Evolutionary conservation across 2,329 filamentous ascomycete species (phyloP).

Genomic region (Fusarium sp.): DNA sequence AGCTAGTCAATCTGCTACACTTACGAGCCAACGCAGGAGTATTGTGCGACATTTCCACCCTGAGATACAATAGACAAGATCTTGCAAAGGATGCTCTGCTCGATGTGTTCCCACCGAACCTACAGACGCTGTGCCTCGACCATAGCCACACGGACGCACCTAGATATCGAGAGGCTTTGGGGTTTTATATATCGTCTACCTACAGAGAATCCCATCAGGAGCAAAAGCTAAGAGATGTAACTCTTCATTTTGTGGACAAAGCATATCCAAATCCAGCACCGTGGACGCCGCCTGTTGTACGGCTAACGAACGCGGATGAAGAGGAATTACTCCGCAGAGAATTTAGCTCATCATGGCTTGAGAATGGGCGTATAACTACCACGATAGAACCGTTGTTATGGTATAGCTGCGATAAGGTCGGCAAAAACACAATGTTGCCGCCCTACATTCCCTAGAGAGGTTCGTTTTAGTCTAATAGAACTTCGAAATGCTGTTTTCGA

Average conservation of each 20-base stretch:
- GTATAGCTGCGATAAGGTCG: neutral
- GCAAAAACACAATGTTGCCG: neutral
- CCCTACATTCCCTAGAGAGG: neutral
- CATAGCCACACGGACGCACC: neutral
- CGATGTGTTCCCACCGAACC: neutral
- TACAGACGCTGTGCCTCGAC: neutral
- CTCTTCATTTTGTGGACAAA: neutral
- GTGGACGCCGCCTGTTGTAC: neutral
- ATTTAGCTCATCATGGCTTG: neutral
- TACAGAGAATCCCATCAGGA: neutral
- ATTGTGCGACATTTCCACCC: neutral
- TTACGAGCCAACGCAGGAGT: neutral
- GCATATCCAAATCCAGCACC: neutral
- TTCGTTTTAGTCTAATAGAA: neutral
- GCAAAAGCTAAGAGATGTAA: neutral
- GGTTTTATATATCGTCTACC: neutral
- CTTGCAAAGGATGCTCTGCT: neutral
- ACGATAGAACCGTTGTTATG: neutral
- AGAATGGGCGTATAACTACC: neutral
- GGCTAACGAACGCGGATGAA: neutral
- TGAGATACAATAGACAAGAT: accelerated
- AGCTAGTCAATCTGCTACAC: neutral
- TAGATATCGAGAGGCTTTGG: neutral
- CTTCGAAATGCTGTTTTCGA: neutral
- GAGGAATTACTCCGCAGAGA: neutral